Base-by-base conservation (phyloP, 441 rosid species). In the Brassica hybrid region DNA sequence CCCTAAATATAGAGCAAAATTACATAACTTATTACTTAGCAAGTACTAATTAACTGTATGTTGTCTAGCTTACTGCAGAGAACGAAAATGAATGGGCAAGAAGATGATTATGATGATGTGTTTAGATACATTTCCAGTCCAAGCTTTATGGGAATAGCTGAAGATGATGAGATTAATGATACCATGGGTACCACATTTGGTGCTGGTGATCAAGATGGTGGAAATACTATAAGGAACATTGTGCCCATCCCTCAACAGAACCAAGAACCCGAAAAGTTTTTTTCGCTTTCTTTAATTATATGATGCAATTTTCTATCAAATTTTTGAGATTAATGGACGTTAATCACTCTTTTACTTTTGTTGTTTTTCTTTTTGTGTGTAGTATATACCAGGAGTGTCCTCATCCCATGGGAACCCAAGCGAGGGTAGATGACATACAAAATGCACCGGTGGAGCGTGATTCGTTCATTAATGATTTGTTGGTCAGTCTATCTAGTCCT, bases 371-470 rank as follows among this genome's bases (percentile, higher is more conserved):
- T 67, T 9, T 3, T 18, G 19, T 41, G 17, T 74, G 25, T 72
- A 89, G 94, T 59, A 74, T 84, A 84, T 89, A 74, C 57, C 80
- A 79, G 73, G 84, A 82, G 21, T 77, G 76, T 69, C 85, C 90
- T 69, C 85, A 76, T 62, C 91, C 94, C 0, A 83, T 75, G 45
- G 77, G 88, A 77, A 77, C 83, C 36, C 88, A 89, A 57, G 69
- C 54, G 76, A 85, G 85, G 84, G 93, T 87, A 80, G 34, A 43
- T 8, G 18, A 48, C 10, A 38, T 27, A 52, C 7, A 11, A 3
- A 14, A 13, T 54, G 61, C 27, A 57, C 5, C 67, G 8, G 0
- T 4, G 12, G 67, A 14, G 6, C n/a, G 5, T 62, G 23, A 32
- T 21, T 56, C 61, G 13, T 18, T 19, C 2, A 10, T 8, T 1